Evolutionary conservation across 2,329 filamentous ascomycete species (phyloP).

Genomic region (Scedosporium minutisporum): DNA sequence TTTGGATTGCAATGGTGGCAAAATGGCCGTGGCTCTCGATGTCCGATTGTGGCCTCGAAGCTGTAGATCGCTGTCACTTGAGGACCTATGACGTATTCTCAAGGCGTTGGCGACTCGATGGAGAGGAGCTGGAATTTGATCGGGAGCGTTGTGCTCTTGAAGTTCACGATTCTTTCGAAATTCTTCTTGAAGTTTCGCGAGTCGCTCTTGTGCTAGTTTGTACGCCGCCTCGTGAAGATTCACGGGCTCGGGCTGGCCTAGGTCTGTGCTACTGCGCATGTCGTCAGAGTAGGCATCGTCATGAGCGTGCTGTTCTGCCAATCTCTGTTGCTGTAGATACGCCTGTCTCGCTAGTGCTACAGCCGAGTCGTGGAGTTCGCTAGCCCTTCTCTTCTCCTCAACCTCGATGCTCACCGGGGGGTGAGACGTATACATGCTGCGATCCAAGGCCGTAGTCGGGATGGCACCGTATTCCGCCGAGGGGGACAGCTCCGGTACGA

Average conservation of each 20-base stretch:
- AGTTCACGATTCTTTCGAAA: constrained; percentile 52
- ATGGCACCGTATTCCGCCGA: constrained; percentile 50
- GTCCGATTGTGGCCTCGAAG: constrained; percentile 44
- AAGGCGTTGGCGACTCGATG: constrained; percentile 40
- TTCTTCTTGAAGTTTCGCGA: constrained; percentile 71
- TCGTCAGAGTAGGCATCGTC: not conserved
- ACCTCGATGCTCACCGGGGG: constrained; percentile 63
- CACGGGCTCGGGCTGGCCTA: constrained; percentile 33
- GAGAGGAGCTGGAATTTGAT: constrained; percentile 24
- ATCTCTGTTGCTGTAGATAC: constrained; percentile 64
- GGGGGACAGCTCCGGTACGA: constrained; percentile 10
- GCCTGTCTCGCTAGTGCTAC: constrained; percentile 84
- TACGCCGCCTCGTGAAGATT: constrained; percentile 81
- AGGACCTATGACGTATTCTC: constrained; percentile 52
- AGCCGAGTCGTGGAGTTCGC: constrained; percentile 70
- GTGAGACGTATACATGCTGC: constrained; percentile 68
- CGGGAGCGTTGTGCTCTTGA: constrained; percentile 65
- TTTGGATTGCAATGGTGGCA: constrained; percentile 57
- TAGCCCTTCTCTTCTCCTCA: constrained; percentile 63
- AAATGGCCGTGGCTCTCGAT: constrained; percentile 56
- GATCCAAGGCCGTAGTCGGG: constrained; percentile 51
- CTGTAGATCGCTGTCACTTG: constrained; percentile 55
- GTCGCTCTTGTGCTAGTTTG: constrained; percentile 71
- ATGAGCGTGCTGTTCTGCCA: constrained; percentile 12
- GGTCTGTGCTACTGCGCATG: not conserved